These are phyloP conservation scores for Vitis hybrid DNA, from an alignment of 177 flowering plant species.

Conservation along the genomic window DNA sequence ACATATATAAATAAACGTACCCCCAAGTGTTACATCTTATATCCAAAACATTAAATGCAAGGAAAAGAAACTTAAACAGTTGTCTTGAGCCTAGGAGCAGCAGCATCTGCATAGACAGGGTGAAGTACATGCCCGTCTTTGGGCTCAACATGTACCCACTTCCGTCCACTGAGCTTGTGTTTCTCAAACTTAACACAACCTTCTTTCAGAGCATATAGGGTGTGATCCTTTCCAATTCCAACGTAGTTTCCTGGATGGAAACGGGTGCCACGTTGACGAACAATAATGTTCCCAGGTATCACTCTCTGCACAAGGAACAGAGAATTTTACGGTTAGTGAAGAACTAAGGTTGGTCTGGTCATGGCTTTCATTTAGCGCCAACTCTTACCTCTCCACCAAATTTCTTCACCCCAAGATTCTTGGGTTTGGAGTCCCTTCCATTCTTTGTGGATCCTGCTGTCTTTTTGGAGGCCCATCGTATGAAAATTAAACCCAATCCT, in stretches of 20 bases:
- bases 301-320: conserved; percentile 56
- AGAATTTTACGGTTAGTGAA: background rate
- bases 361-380: background rate
- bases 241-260: conserved; percentile 97
- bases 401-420: conserved; percentile 89
- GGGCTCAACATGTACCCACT: conserved; percentile 89
- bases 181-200: conserved; percentile 80
- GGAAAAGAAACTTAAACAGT: conserved; percentile 15
- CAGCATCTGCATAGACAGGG: conserved; percentile 55
- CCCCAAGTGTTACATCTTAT: too few relatives aligned
- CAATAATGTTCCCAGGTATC: conserved; percentile 93
- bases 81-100: conserved; percentile 28
- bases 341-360: background rate
- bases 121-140: conserved; percentile 85
- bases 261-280: conserved; percentile 90
- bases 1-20: too few relatives aligned
- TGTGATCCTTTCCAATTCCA: conserved; percentile 94
- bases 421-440: conserved; percentile 93
- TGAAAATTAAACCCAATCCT: conserved; percentile 66
- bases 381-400: conserved; percentile 88
- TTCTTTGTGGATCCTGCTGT: conserved; percentile 94
- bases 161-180: conserved; percentile 76
- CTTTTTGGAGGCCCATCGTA: conserved; percentile 95
- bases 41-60: background rate
- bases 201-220: conserved; percentile 86